These are phyloP conservation scores for Tetracentron sinense DNA, from an alignment of 164 flowering plant genomes.

Conservation along the genomic window DNA sequence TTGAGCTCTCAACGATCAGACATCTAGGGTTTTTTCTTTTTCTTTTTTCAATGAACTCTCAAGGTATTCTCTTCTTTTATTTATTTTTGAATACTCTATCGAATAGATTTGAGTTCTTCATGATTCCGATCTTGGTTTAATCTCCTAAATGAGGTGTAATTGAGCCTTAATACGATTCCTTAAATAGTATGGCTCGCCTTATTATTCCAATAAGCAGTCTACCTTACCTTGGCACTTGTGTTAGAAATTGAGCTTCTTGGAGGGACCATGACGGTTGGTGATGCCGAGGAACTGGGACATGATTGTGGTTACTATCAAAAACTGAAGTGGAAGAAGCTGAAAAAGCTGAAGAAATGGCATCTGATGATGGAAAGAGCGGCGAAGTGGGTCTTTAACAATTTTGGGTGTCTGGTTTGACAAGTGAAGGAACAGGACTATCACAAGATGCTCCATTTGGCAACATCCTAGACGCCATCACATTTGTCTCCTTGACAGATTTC, in stretches of 20 bases:
- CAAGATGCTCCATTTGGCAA: conserved; percentile 17
- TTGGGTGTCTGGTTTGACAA: conserved; percentile 20
- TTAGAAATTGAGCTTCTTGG: conserved; percentile 27
- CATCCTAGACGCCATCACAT: conserved; percentile 12
- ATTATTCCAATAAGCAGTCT: neutral
- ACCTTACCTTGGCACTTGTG: conserved; percentile 43
- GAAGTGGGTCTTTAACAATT: conserved; percentile 23
- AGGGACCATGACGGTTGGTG: conserved; percentile 26
- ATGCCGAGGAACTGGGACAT: conserved; percentile 19
- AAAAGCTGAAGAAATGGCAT: conserved; percentile 18
- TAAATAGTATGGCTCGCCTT: neutral
- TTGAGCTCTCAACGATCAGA: no score
- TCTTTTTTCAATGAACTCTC: no score
- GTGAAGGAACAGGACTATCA: conserved; percentile 21
- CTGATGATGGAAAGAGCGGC: conserved; percentile 16
- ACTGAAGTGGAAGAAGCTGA: conserved; percentile 22
- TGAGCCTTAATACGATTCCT: neutral
- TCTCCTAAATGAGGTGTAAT: no score
- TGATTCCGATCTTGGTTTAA: no score
- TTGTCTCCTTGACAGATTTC: conserved; percentile 19
- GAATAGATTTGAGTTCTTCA: no score
- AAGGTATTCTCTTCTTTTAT: no score
- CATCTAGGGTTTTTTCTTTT: no score
- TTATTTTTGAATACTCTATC: no score
- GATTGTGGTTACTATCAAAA: conserved; percentile 24